Percentiles rank a stretch among this genome's conserved stretches.
Evolutionary conservation across 208 protist genomes (phyloP).

Genomic region (Trypanosoma theileri): DNA sequence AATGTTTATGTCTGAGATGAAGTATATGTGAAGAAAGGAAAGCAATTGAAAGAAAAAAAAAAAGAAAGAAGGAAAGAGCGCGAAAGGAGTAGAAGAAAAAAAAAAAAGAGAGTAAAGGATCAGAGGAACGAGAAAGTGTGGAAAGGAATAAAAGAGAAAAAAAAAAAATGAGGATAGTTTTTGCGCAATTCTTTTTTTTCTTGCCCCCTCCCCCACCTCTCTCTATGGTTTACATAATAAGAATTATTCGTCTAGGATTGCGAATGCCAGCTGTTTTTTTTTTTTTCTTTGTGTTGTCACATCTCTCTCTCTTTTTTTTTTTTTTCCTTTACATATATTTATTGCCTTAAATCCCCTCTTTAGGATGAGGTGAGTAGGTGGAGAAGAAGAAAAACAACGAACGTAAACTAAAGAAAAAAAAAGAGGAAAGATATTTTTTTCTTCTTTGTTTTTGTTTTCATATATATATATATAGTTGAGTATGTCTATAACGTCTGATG

Average conservation of each 20-base stretch:
- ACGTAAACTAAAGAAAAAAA: not conserved
- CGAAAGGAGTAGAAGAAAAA: too few relatives aligned
- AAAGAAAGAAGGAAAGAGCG: not conserved
- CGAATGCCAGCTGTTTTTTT: not conserved
- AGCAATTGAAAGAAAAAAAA: not conserved
- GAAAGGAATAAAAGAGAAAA: not conserved
- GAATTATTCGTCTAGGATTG: too few relatives aligned
- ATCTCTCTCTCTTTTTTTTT: constrained; percentile 16
- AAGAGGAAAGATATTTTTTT: constrained; percentile 6
- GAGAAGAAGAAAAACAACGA: not conserved
- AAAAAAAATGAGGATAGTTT: not conserved
- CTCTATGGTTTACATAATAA: not conserved
- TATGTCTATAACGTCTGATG: constrained; percentile 24
- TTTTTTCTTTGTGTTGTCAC: constrained; percentile 4
- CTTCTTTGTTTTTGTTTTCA: not conserved
- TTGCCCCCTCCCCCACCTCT: constrained; percentile 7
- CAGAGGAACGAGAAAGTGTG: not conserved
- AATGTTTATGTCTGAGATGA: not conserved
- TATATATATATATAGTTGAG: too few relatives aligned
- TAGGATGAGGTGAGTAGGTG: constrained; percentile 2
- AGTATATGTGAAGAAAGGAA: not conserved
- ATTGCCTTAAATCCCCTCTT: not conserved
- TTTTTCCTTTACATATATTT: constrained; percentile 1
- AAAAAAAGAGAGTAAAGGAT: constrained; percentile 4
- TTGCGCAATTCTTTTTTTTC: constrained; percentile 16